These are phyloP conservation scores for Herpetospermum pedunculosum DNA, from an alignment of 306 rosid species.

Conservation along the genomic window DNA sequence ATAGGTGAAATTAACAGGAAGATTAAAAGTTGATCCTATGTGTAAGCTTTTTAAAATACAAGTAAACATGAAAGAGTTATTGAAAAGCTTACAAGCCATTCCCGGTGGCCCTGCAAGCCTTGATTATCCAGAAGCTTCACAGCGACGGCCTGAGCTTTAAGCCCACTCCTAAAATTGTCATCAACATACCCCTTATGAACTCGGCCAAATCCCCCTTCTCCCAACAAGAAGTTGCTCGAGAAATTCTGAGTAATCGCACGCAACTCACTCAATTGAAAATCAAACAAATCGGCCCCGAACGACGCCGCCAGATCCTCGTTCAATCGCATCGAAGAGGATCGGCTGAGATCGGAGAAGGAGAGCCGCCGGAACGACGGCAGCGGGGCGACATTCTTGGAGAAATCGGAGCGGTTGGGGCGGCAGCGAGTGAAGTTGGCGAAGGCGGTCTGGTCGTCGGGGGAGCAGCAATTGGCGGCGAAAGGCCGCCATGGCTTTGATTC, in stretches of 20 bases:
- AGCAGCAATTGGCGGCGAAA: slow-evolving; percentile 30
- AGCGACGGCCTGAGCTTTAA: slow-evolving; percentile 87
- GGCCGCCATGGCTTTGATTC: slow-evolving; percentile 29
- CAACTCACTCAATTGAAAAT: slow-evolving; percentile 70
- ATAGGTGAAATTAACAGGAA: too few relatives aligned
- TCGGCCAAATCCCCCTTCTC: slow-evolving; percentile 90
- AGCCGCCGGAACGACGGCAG: slow-evolving; percentile 61
- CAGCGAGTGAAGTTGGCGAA: slow-evolving; percentile 53
- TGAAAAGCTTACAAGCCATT: slow-evolving; percentile 97
- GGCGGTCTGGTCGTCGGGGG: slow-evolving; percentile 38
- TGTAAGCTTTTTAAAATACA: too few relatives aligned
- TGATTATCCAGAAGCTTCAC: slow-evolving; percentile 84
- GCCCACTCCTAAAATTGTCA: slow-evolving; percentile 52
- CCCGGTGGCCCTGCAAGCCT: slow-evolving; percentile 96
- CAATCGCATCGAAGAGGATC: slow-evolving; percentile 58
- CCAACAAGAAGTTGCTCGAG: slow-evolving; percentile 66
- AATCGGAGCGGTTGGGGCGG: slow-evolving; percentile 56
- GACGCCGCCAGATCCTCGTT: slow-evolving; percentile 79
- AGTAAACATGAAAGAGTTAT: too few relatives aligned
- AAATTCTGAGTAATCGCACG: slow-evolving; percentile 86
- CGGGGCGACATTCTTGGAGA: slow-evolving; percentile 57
- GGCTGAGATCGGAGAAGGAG: slow-evolving; percentile 83
- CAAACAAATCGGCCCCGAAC: slow-evolving; percentile 64
- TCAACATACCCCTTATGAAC: slow-evolving; percentile 90
- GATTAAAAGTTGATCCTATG: too few relatives aligned